Evolutionary conservation across 768 basidiomycete genomes (phyloP).

Genomic region (Tricholoma saponaceum): DNA sequence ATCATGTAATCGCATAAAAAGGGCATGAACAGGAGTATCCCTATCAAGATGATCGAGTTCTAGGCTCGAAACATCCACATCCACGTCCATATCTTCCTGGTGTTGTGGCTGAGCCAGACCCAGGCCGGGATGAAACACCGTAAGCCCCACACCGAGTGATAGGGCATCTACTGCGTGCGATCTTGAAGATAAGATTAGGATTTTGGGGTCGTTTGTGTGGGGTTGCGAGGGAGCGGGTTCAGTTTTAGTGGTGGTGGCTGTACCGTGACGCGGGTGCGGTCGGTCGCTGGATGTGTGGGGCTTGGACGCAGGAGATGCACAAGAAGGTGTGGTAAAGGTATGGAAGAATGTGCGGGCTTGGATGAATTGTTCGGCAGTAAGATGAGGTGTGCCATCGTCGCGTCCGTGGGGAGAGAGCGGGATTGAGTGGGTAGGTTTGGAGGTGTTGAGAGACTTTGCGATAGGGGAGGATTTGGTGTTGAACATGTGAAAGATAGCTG

Average conservation of each 20-base stretch:
- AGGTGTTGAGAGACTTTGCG: not conserved
- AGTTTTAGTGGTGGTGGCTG: not conserved
- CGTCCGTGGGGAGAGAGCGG: not conserved
- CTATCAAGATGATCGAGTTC: not conserved
- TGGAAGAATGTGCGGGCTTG: not conserved
- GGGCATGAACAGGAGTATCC: not conserved
- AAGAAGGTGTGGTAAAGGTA: not conserved
- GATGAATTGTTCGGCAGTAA: not conserved
- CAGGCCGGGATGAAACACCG: not conserved
- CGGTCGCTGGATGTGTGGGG: not conserved
- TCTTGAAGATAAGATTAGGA: slow-evolving; percentile 1
- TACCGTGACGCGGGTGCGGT: not conserved
- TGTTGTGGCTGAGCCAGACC: not conserved
- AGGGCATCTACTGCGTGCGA: slow-evolving; percentile 4
- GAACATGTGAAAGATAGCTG: not conserved
- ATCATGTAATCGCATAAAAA: slow-evolving; percentile 8
- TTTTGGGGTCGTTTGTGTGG: not conserved
- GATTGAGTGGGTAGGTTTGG: not conserved
- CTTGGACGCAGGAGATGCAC: not conserved
- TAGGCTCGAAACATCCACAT: not conserved
- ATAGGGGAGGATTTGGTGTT: not conserved
- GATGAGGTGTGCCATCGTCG: not conserved
- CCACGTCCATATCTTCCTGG: not conserved
- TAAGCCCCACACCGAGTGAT: not conserved
- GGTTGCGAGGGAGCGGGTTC: not conserved